Evolutionary conservation across 2,329 filamentous ascomycete species (phyloP).

Genomic region (Arthroderma sp.): DNA sequence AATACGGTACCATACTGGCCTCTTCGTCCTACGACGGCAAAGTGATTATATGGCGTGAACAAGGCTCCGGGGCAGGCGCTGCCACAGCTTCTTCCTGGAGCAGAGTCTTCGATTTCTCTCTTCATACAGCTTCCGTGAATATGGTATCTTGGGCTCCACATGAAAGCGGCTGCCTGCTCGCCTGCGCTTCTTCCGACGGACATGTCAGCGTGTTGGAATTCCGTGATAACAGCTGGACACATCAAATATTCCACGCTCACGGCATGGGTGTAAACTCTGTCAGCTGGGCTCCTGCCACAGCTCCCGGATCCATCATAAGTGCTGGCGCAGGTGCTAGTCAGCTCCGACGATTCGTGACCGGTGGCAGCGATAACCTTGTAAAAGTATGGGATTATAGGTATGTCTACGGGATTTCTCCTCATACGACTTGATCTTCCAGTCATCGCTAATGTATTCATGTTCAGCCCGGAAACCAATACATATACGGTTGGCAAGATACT

Average conservation of each 20-base stretch:
- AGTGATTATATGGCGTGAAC: constrained; percentile 96
- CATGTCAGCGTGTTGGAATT: constrained; percentile 91
- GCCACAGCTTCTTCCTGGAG: constrained; percentile 50
- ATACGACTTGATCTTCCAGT: not conserved
- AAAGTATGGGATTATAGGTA: constrained; percentile 82
- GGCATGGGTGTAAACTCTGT: constrained; percentile 91
- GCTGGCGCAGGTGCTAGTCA: constrained; percentile 49
- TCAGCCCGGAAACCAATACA: constrained; percentile 37
- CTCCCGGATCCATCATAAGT: constrained; percentile 72
- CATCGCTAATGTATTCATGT: not conserved
- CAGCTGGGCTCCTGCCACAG: constrained; percentile 79
- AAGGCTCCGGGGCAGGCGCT: constrained; percentile 31
- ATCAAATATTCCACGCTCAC: constrained; percentile 81
- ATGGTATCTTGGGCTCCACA: constrained; percentile 96
- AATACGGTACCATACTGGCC: constrained; percentile 95
- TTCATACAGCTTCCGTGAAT: constrained; percentile 94
- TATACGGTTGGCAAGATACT: constrained; percentile 47
- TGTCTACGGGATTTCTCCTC: constrained; percentile 9
- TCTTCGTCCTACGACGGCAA: constrained; percentile 95
- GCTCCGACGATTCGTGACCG: constrained; percentile 79
- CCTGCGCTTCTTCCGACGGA: constrained; percentile 87
- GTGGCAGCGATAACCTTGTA: constrained; percentile 82
- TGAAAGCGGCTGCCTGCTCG: constrained; percentile 85
- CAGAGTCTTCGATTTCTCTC: constrained; percentile 80
- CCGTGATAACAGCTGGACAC: constrained; percentile 86